phyloP scores from a whole-genome alignment of 164 flowering plant genomes.

The Magnolia changhungtana region DNA sequence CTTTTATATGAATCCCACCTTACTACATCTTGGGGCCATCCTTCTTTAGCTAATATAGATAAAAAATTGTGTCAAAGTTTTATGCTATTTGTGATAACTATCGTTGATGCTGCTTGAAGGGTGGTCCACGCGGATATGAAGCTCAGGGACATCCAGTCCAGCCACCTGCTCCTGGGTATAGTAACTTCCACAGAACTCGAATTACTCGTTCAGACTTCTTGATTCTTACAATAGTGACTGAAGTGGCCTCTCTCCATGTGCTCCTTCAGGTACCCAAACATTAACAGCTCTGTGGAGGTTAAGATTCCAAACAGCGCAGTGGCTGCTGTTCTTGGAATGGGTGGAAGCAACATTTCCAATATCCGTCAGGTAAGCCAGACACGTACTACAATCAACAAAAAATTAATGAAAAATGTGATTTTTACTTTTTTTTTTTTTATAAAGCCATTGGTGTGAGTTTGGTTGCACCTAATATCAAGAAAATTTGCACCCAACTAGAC shows the following conservation, averaged over 20 bases:
- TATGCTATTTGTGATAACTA: background rate
- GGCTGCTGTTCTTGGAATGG: conserved; percentile 32
- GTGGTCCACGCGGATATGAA: conserved; percentile 28
- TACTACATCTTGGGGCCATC: too few species aligned
- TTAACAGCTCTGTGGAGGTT: conserved; percentile 31
- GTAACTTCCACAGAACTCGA: background rate
- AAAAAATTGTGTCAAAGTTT: background rate
- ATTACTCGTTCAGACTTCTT: background rate
- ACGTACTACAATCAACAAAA: too few species aligned
- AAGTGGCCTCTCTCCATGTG: background rate
- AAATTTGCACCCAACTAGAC: too few species aligned
- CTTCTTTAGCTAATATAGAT: too few species aligned
- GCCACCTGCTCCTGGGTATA: conserved; percentile 43
- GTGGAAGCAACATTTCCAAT: conserved; percentile 36
- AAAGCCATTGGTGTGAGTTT: too few species aligned
- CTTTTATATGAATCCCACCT: background rate
- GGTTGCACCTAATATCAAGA: too few species aligned
- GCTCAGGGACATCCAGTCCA: conserved; percentile 41
- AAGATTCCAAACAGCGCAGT: conserved; percentile 32
- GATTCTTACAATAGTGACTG: background rate
- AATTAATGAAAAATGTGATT: too few species aligned
- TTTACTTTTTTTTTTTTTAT: too few species aligned
- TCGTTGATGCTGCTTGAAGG: conserved; percentile 22
- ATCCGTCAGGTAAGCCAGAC: conserved; percentile 21
- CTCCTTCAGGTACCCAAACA: conserved; percentile 33